These are phyloP conservation scores for Pseudotulostoma volvatum DNA, from an alignment of 495 filamentous ascomycete genomes.

Conservation along the genomic window DNA sequence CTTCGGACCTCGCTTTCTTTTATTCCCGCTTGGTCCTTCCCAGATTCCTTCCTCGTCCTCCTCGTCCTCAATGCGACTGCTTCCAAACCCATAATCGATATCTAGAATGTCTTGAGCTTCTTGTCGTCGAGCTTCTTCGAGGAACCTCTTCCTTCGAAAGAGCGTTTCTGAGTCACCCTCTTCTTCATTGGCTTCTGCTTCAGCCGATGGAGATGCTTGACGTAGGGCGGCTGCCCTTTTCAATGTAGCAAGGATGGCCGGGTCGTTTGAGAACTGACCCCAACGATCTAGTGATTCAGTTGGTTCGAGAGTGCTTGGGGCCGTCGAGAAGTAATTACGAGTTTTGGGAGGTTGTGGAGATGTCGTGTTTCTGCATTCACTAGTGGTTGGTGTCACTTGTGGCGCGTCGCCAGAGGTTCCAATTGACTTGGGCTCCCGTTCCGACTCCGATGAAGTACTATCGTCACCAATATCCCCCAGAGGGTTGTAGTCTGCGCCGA, in stretches of 20 bases:
- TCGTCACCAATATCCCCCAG: slow-evolving; percentile 52
- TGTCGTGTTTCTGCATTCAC: neutral
- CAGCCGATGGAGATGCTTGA: slow-evolving; percentile 25
- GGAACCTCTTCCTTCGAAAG: slow-evolving; percentile 54
- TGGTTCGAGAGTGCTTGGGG: slow-evolving; percentile 11
- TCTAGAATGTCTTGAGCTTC: slow-evolving; percentile 77
- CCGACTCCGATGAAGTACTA: slow-evolving; percentile 32
- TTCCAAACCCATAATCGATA: slow-evolving; percentile 87
- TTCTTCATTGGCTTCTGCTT: slow-evolving; percentile 28
- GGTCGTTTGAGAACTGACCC: slow-evolving; percentile 47
- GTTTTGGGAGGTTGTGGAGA: slow-evolving; percentile 12
- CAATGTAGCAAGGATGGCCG: slow-evolving; percentile 66
- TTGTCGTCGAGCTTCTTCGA: slow-evolving; percentile 38
- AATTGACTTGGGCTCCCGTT: slow-evolving; percentile 29
- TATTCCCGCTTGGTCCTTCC: slow-evolving; percentile 37
- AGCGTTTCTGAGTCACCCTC: slow-evolving; percentile 34
- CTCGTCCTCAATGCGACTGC: slow-evolving; percentile 63
- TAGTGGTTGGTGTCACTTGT: slow-evolving; percentile 6
- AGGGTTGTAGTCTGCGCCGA: slow-evolving; percentile 75
- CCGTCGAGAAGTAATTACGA: slow-evolving; percentile 27
- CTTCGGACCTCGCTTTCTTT: slow-evolving; percentile 68
- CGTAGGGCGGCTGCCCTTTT: slow-evolving; percentile 66
- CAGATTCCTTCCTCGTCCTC: slow-evolving; percentile 65
- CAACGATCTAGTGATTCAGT: slow-evolving; percentile 32
- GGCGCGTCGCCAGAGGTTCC: slow-evolving; percentile 7